phyloP scores from a whole-genome alignment of 164 flowering plant species.

The Chimonanthus praecox region DNA sequence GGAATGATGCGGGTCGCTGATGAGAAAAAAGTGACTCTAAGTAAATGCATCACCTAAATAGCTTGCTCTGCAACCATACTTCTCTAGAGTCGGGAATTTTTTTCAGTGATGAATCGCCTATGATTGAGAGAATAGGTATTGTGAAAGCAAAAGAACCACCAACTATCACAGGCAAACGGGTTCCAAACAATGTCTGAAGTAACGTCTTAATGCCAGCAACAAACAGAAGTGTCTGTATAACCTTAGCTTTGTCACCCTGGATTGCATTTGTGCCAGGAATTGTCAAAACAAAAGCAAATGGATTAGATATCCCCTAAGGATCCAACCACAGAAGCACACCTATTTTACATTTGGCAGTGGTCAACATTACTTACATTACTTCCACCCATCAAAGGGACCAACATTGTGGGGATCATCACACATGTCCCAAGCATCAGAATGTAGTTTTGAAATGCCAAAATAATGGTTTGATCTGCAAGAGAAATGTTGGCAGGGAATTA shows the following conservation, averaged over 20 bases:
- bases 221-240: constrained; percentile 60
- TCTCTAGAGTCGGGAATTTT: constrained; percentile 32
- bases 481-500: constrained; percentile 4
- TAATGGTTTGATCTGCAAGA: constrained; percentile 66
- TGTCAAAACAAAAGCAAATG: not conserved
- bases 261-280: not conserved
- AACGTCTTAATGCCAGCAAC: constrained; percentile 69
- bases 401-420: constrained; percentile 68
- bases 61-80: constrained; percentile 23
- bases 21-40: not conserved
- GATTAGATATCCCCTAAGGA: not conserved
- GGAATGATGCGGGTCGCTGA: constrained; percentile 2
- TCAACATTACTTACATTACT: constrained; percentile 44
- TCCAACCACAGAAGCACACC: not conserved
- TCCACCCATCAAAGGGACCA: constrained; percentile 81
- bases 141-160: constrained; percentile 59
- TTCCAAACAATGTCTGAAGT: constrained; percentile 56
- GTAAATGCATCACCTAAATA: constrained; percentile 1
- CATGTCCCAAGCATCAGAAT: constrained; percentile 75
- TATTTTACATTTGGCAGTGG: not conserved
- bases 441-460: constrained; percentile 81
- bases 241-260: constrained; percentile 50
- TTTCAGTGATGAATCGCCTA: constrained; percentile 3
- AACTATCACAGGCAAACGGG: constrained; percentile 60
- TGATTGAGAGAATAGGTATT: constrained; percentile 36